Evolutionary conservation across 2,329 filamentous ascomycete genomes (phyloP).

Genomic region (Arthrobotrys sphaeroides): DNA sequence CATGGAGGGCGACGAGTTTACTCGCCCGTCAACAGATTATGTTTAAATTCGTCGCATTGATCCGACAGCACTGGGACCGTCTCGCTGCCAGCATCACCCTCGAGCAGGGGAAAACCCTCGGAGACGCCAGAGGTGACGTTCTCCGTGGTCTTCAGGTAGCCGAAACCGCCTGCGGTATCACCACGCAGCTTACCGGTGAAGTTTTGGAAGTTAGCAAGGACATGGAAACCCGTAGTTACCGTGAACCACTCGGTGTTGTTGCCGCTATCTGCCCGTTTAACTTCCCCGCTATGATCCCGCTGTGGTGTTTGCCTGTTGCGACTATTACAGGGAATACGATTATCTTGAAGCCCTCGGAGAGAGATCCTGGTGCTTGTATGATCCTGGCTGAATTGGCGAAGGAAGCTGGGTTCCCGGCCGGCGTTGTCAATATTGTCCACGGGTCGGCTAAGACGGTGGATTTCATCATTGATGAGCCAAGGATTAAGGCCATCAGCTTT

Average conservation of each 20-base stretch:
- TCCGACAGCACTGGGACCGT: slow-evolving; percentile 85
- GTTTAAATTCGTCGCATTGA: slow-evolving; percentile 83
- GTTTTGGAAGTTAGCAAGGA: slow-evolving; percentile 86
- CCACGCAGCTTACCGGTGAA: slow-evolving; percentile 83
- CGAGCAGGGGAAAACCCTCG: slow-evolving; percentile 89
- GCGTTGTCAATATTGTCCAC: slow-evolving; percentile 84
- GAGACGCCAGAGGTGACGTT: slow-evolving; percentile 82
- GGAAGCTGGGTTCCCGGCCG: slow-evolving; percentile 82
- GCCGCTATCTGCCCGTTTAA: slow-evolving; percentile 90
- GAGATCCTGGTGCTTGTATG: slow-evolving; percentile 84
- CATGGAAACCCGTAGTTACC: slow-evolving; percentile 86
- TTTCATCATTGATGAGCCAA: slow-evolving; percentile 84
- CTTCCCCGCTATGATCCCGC: slow-evolving; percentile 90
- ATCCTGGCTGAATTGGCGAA: slow-evolving; percentile 81
- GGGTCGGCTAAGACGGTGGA: slow-evolving; percentile 82
- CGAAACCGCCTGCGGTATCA: slow-evolving; percentile 80
- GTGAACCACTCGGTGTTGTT: slow-evolving; percentile 81
- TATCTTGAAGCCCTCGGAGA: slow-evolving; percentile 85
- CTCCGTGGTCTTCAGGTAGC: slow-evolving; percentile 84
- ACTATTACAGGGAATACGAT: slow-evolving; percentile 85
- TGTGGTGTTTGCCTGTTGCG: slow-evolving; percentile 89
- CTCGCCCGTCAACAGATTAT: slow-evolving; percentile 82
- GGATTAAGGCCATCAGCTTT: slow-evolving; percentile 86
- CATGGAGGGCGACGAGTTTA: slow-evolving; percentile 77
- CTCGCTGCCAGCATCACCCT: slow-evolving; percentile 84